Evolutionary conservation across 441 rosid species (phyloP).

Genomic region (Brassica hybrid): DNA sequence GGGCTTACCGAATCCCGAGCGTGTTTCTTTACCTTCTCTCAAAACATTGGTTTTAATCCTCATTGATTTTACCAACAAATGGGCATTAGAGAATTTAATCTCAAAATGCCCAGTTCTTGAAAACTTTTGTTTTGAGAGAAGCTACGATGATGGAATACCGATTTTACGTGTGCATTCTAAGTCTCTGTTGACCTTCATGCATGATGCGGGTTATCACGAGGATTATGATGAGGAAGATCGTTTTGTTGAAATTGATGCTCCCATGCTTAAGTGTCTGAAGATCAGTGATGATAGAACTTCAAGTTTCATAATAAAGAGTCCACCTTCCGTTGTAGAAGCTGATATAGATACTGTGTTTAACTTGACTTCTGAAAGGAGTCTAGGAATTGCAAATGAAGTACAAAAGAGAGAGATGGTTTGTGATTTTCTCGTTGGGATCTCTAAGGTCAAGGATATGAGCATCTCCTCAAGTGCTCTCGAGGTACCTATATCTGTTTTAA

Average conservation of each 20-base stretch:
- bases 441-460: neutral
- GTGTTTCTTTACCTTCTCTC: conserved; percentile 23
- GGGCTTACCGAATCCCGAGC: neutral
- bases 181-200: conserved; percentile 17
- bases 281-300: neutral
- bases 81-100: neutral
- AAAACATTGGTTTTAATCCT: no score
- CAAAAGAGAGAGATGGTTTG: neutral
- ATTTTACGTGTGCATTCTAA: conserved; percentile 25
- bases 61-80: no score
- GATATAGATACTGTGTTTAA: conserved; percentile 4
- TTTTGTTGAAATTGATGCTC: conserved; percentile 6
- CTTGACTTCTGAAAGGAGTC: neutral
- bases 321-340: neutral
- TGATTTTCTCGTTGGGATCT: conserved; percentile 8
- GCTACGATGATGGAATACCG: neutral
- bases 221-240: neutral
- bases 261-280: conserved; percentile 8
- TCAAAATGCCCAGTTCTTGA: no score
- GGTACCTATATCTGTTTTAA: neutral
- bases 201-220: neutral
- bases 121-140: neutral
- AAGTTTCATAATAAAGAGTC: neutral
- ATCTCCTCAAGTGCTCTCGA: neutral
- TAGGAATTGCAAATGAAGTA: no score